Conservation (phyloP, 257 asterid genomes). For the Rehmannia glutinosa region DNA sequence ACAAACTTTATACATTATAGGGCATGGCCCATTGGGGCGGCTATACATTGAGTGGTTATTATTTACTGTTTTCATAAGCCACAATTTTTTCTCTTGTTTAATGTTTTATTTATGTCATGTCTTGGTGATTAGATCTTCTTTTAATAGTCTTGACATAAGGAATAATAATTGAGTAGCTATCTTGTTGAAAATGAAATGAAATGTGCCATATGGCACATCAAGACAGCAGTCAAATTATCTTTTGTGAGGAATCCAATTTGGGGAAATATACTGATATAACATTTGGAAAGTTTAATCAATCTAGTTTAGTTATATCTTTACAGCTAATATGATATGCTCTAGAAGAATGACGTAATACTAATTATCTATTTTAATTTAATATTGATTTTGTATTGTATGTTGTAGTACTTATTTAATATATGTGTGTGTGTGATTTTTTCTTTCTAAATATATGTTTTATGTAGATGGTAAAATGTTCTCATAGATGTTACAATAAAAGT, state of each 20-base stretch:
- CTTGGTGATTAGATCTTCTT: not conserved
- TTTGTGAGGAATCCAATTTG: slow-evolving; percentile 9
- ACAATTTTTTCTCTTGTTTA: not conserved
- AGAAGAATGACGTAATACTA: too few species aligned
- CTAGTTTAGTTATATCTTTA: slow-evolving; percentile 7
- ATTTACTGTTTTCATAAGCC: not conserved
- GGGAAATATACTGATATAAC: not conserved
- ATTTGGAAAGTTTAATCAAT: too few species aligned
- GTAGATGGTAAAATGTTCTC: too few species aligned
- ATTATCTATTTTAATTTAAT: not conserved
- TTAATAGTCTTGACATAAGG: slow-evolving; percentile 9
- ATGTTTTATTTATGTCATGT: not conserved
- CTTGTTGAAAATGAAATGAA: not conserved
- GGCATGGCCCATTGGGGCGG: slow-evolving; percentile 19
- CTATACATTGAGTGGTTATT: slow-evolving; percentile 15
- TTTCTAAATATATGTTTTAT: too few species aligned
- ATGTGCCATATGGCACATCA: slow-evolving; percentile 17
- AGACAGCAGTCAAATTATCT: slow-evolving; percentile 11
- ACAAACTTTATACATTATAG: too few species aligned
- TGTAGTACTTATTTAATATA: too few species aligned
- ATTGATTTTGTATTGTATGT: too few species aligned
- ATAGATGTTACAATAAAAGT: too few species aligned
- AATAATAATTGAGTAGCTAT: slow-evolving; percentile 16
- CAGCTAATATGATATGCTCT: slow-evolving; percentile 12
- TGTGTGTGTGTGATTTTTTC: too few species aligned